Evolutionary conservation across 2,329 filamentous ascomycete genomes (phyloP).

Genomic region (Cordyceps tenuipes): DNA sequence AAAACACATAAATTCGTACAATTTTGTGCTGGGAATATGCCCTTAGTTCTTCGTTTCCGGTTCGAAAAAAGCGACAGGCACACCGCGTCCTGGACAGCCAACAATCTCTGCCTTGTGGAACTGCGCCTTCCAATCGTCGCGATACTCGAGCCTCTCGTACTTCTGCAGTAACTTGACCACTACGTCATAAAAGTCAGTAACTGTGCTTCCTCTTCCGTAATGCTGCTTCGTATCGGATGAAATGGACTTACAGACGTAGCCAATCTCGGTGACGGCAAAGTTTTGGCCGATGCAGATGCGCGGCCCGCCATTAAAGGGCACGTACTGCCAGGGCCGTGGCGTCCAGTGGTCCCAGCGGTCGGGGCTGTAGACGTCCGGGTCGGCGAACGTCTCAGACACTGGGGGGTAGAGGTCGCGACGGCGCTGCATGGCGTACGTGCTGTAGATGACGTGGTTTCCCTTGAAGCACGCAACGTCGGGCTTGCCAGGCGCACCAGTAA

Average conservation of each 20-base stretch:
- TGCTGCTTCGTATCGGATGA: not conserved
- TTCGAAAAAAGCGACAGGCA: conserved; percentile 32
- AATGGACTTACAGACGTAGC: conserved; percentile 6
- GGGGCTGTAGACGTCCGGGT: conserved; percentile 48
- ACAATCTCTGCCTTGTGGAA: conserved; percentile 36
- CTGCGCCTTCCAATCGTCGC: conserved; percentile 37
- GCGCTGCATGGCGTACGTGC: conserved; percentile 64
- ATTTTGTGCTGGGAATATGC: too few species aligned
- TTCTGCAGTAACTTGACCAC: conserved; percentile 49
- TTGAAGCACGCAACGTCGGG: conserved; percentile 59
- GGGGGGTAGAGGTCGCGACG: conserved; percentile 53
- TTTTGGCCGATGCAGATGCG: conserved; percentile 73
- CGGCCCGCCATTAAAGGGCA: conserved; percentile 69
- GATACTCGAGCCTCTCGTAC: conserved; percentile 46
- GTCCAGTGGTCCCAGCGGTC: conserved; percentile 59
- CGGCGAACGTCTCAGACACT: conserved; percentile 34
- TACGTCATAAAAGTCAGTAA: conserved; percentile 14
- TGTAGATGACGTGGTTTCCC: conserved; percentile 58
- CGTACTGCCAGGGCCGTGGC: conserved; percentile 60
- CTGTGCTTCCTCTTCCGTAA: too few species aligned
- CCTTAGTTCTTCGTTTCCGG: conserved; percentile 5
- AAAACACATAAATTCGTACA: not conserved
- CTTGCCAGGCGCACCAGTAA: conserved; percentile 62
- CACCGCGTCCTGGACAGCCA: conserved; percentile 34
- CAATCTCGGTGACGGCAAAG: conserved; percentile 70